Conservation (phyloP, 2,329 filamentous ascomycete genomes). For the Neonectria punicea region DNA sequence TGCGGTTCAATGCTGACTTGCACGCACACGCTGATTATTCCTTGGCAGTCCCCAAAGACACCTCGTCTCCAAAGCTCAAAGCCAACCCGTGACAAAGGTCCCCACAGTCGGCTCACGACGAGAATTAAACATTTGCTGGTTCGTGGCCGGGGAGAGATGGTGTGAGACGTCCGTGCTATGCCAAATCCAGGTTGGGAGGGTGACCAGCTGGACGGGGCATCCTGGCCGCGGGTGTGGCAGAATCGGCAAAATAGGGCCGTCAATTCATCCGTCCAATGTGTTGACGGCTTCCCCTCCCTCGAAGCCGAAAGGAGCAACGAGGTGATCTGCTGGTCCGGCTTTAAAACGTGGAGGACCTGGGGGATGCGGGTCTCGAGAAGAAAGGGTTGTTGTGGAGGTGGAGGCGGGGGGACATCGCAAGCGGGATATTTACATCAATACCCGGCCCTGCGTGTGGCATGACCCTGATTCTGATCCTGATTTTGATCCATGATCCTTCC, state of each 20-base stretch:
- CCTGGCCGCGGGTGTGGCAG: conserved; percentile 33
- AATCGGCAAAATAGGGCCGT: conserved; percentile 40
- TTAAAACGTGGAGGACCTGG: conserved; percentile 36
- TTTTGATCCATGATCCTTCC: too few relatives aligned
- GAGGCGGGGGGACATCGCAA: conserved; percentile 2
- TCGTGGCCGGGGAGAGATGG: conserved; percentile 1
- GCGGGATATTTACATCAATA: conserved; percentile 19
- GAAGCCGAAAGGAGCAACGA: conserved; percentile 25
- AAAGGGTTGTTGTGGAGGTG: neutral
- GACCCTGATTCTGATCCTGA: conserved; percentile 19
- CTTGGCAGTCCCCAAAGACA: neutral
- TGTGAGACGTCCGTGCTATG: conserved; percentile 7
- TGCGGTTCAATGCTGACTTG: neutral
- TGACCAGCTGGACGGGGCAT: conserved; percentile 13
- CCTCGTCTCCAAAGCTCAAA: neutral
- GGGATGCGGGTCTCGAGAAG: conserved; percentile 21
- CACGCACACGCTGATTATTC: neutral
- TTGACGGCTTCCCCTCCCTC: conserved; percentile 24
- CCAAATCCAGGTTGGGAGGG: neutral
- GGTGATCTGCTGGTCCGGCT: conserved; percentile 24
- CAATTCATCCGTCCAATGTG: conserved; percentile 40
- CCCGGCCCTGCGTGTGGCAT: conserved; percentile 20
- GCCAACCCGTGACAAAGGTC: neutral
- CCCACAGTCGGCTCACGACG: neutral
- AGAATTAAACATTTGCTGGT: conserved; percentile 4